Conservation (phyloP, 768 basidiomycete genomes). For the Xerocomellus amylosporus region DNA sequence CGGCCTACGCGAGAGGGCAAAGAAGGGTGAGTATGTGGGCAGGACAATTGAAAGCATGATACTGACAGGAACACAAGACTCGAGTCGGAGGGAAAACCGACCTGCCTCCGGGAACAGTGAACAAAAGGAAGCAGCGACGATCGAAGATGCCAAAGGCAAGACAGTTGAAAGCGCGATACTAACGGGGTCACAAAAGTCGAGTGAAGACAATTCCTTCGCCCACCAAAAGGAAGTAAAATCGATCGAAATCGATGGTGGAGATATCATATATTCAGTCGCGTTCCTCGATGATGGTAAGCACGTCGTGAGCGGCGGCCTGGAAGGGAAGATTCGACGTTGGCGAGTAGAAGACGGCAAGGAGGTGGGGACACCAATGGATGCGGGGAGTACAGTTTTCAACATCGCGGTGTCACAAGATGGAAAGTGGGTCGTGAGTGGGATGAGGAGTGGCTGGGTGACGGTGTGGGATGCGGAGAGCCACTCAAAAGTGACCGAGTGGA, state of each 20-base stretch:
- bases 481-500: neutral
- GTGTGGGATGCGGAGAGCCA: constrained; percentile 4
- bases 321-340: neutral
- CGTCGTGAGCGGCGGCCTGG: neutral
- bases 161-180: too few relatives aligned
- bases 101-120: too few relatives aligned
- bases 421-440: neutral
- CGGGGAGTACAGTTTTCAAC: neutral
- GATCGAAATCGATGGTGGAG: neutral
- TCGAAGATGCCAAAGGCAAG: too few relatives aligned
- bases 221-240: neutral
- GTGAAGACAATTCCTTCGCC: neutral
- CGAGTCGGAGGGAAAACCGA: too few relatives aligned
- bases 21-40: neutral
- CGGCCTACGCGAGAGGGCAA: neutral
- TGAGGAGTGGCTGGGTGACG: neutral
- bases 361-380: constrained; percentile 1
- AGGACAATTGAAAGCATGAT: neutral
- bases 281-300: neutral
- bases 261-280: neutral
- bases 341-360: neutral
- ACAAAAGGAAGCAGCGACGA: too few relatives aligned
- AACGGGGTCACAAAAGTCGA: too few relatives aligned
- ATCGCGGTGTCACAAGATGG: neutral
- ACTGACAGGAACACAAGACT: neutral